Evolutionary conservation across 2,329 filamentous ascomycete genomes (phyloP), one percentile per base, ranked within the genome.

Genomic region (Pseudocercospora vitis): DNA sequence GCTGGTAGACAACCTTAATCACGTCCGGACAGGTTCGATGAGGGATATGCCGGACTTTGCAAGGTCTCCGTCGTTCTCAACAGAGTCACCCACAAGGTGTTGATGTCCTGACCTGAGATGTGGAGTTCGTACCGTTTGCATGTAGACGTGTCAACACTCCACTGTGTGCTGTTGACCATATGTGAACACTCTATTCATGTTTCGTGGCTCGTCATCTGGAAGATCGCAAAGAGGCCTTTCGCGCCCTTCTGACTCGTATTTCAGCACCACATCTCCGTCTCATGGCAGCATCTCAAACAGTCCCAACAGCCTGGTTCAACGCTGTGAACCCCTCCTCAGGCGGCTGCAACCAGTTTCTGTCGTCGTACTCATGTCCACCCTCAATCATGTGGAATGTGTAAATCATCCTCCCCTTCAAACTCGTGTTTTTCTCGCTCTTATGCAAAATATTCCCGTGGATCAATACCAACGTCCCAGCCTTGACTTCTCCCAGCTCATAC

Each of bases 361-460:
- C 81, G 72, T 97, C 94, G 71, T 97, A 99, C 50, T 75, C 77
- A 37, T 84, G 77, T 16, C 87, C 81, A 0, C 87, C 88, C 74
- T 97, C 94, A 66, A 97, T 97, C 53, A 95, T 83, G 76, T 99
- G 94, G 71, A 97, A 99, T 0, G 94, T 97, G 73, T 97, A 99
- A 50, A 96, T 96, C 69, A 94, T 95, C 61, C 92, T 80, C 18
- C 91, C 91, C 77, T 89, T 92, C 60, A 80, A 74, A 70, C 91
- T 95, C 52, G 82, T 80, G 70, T 99, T 99, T 78, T 82, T 89
- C 81, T 96, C 91, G 70, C 91, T 96, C 82, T 95, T 95, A 74
- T 99, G 94, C 75, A 97, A 70, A 64, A 96, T 74, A 72, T 97
- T 97, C 1, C 94, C 94, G 75, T 99, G 92, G 61, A 99, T 97